These are phyloP conservation scores for Neocatenulostroma microsporum DNA, from an alignment of 2,329 filamentous ascomycete genomes.

Conservation along the genomic window DNA sequence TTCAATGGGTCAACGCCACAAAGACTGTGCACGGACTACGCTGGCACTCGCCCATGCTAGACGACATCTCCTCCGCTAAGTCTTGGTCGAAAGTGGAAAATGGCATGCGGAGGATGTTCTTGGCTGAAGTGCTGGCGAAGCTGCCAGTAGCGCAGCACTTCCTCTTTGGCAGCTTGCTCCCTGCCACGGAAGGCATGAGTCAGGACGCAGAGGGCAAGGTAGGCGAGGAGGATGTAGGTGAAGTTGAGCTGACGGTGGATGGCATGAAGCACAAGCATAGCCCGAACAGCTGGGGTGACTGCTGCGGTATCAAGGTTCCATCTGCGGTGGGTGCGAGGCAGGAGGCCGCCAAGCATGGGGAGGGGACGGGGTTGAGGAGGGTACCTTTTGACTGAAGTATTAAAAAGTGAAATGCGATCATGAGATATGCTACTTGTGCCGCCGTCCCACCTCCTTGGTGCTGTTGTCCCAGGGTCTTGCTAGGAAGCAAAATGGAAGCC, in stretches of 20 bases:
- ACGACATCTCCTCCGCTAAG: constrained; percentile 88
- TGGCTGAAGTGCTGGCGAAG: constrained; percentile 85
- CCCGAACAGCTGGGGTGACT: constrained; percentile 73
- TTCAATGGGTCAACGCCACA: constrained; percentile 88
- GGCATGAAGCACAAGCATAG: constrained; percentile 56
- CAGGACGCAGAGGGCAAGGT: constrained; percentile 49
- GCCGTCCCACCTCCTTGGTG: no score
- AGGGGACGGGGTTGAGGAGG: constrained; percentile 57
- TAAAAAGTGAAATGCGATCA: neutral
- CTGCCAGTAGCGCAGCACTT: constrained; percentile 99
- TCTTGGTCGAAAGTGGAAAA: constrained; percentile 87
- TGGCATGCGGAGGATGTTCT: constrained; percentile 96
- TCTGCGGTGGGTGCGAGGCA: constrained; percentile 86
- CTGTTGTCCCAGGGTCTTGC: no score
- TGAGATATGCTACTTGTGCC: neutral
- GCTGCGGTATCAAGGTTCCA: constrained; percentile 95
- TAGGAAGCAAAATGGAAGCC: neutral
- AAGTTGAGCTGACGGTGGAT: constrained; percentile 57
- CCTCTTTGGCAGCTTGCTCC: constrained; percentile 77
- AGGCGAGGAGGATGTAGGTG: constrained; percentile 43
- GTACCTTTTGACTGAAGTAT: constrained; percentile 66
- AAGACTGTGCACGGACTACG: constrained; percentile 91
- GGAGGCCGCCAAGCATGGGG: constrained; percentile 70
- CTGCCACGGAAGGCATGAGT: constrained; percentile 75
- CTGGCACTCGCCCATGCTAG: constrained; percentile 97